Base-by-base conservation (phyloP, 2,329 filamentous ascomycete genomes). In the Claviceps spartinae region DNA sequence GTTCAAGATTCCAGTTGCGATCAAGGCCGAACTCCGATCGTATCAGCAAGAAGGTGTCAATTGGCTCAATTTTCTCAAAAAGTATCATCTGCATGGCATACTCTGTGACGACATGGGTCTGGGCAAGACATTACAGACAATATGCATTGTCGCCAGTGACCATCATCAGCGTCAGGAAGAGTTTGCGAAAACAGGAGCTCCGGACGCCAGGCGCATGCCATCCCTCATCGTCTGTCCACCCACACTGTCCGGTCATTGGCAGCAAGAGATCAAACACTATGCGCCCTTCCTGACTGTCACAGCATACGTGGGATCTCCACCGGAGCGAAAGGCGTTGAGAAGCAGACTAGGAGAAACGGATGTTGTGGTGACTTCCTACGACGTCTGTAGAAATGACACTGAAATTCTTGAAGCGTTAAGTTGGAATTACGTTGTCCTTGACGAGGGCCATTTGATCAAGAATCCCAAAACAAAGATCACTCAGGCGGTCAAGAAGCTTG, bases 31-130 rank as follows among this genome's bases (percentile, higher is more conserved):
- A 62, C 78, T 98, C 49, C 87, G 93, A 57, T 95, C 90, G 0
- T 98, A 98, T 64, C 94, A 98, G 67, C 93, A 98, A 67, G 93
- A 98, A 51, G 93, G 93, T 65, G 91, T 98, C 63, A 98, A 98
- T 65, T 98, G 93, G 93, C 80, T 98, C 49, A 84, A 94, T 52
- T 98, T 98, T 71, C 82, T 98, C 59, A 98, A 98, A 66, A 90
- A 90, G 53, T 98, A 97, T 65, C 91, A 98, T 62, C 80, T 98
- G 1, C 94, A 98, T 61, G 93, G 93, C 48, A 96, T 98, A 67
- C 86, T 98, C 54, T 98, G 93, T 65, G 93, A 98, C 63, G 93
- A 98, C 66, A 98, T 98, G 93, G 93, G 93, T 62, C 85, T 98
- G 30, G 93, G 93, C 48, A 98, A 98, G 72, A 98, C 93, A 1